Evolutionary conservation across 2,329 filamentous ascomycete species (phyloP).

Genomic region (Didymella pomorum): DNA sequence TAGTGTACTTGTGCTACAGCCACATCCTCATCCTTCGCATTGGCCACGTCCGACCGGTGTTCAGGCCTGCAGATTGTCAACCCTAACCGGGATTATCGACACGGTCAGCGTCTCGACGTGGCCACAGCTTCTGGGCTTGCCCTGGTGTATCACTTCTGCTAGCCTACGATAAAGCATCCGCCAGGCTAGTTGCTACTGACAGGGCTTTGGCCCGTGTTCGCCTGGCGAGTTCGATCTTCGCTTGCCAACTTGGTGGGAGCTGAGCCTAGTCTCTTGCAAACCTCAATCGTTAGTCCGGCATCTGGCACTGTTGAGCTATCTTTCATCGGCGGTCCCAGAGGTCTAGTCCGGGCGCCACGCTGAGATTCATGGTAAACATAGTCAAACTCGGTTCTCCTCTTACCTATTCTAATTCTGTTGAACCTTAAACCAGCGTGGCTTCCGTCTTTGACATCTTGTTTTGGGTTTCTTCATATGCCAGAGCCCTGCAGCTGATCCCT

Average conservation of each 20-base stretch:
- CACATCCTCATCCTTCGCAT: conserved; percentile 12
- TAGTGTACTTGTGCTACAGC: conserved; percentile 11
- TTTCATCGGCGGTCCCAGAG: conserved; percentile 9
- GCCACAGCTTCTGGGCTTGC: conserved; percentile 14
- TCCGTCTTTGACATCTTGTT: conserved; percentile 9
- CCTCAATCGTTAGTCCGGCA: conserved; percentile 19
- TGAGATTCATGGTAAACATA: conserved; percentile 13
- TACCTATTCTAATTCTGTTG: conserved; percentile 21
- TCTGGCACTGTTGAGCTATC: conserved; percentile 20
- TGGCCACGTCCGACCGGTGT: conserved; percentile 7
- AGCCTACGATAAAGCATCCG: conserved; percentile 13
- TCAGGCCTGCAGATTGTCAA: conserved; percentile 12
- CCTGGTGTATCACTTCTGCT: conserved; percentile 17
- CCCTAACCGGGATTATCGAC: conserved; percentile 7
- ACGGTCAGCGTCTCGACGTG: conserved; percentile 10
- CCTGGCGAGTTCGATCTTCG: conserved; percentile 11
- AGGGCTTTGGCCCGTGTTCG: conserved; percentile 15
- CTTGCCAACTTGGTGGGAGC: conserved; percentile 9
- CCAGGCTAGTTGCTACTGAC: conserved; percentile 16
- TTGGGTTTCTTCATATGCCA: conserved; percentile 18
- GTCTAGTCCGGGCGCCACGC: conserved; percentile 20
- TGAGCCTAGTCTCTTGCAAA: conserved; percentile 17
- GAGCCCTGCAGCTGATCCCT: conserved; percentile 11
- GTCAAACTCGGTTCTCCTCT: conserved; percentile 22
- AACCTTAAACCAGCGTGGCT: conserved; percentile 13